Conservation (phyloP, 2,329 filamentous ascomycete species). For the Penicillium sp. region DNA sequence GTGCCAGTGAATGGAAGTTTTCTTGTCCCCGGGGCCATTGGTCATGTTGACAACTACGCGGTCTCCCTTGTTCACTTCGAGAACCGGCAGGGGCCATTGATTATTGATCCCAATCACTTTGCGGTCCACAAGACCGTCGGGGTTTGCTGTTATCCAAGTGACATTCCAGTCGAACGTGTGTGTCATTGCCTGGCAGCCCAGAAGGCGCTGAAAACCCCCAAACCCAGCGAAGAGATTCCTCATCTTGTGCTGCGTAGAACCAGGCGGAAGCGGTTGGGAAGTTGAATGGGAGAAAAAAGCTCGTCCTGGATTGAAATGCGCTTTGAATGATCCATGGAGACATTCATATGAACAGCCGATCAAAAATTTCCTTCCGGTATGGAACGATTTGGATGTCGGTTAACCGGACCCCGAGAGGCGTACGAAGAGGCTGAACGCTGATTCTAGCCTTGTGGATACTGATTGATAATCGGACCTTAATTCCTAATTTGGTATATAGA, state of each 20-base stretch:
- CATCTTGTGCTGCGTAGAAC: neutral
- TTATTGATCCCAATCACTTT: neutral
- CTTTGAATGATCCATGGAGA: neutral
- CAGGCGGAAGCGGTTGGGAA: neutral
- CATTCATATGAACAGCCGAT: neutral
- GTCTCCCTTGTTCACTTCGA: neutral
- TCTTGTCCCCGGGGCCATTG: neutral
- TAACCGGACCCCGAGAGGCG: too few relatives aligned
- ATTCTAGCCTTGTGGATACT: too few relatives aligned
- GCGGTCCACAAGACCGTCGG: neutral
- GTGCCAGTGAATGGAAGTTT: too few relatives aligned
- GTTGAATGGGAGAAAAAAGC: neutral
- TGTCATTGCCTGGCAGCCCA: neutral
- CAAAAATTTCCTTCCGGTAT: neutral
- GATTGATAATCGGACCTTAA: too few relatives aligned
- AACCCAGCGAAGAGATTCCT: neutral
- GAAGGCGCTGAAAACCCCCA: neutral
- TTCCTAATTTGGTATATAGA: too few relatives aligned
- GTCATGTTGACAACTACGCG: neutral
- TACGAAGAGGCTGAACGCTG: too few relatives aligned
- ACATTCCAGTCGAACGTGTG: neutral
- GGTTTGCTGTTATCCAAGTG: neutral
- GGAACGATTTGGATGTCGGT: too few relatives aligned
- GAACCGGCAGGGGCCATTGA: neutral
- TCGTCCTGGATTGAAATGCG: neutral